Evolutionary conservation across 768 basidiomycete genomes (phyloP).

Genomic region (Rhodotorula taiwanensis): DNA sequence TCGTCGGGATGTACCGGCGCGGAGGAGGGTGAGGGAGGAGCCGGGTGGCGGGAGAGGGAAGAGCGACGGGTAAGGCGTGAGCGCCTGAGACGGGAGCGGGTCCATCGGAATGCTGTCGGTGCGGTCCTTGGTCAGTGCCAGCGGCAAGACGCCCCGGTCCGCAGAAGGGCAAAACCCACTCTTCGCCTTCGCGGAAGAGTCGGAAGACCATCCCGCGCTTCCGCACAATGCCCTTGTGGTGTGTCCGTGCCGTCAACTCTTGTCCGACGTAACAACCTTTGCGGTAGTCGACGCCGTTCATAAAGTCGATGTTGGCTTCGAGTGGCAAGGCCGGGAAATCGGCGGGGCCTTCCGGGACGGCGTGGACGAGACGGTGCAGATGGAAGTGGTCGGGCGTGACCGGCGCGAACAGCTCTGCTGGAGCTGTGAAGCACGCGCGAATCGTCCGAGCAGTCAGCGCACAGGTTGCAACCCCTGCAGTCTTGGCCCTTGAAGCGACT

Average conservation of each 20-base stretch:
- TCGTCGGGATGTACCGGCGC: constrained; percentile 8
- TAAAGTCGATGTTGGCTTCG: constrained; percentile 88
- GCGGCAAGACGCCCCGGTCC: background rate
- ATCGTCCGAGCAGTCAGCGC: too few species aligned
- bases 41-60: constrained; percentile 25
- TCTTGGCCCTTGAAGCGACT: constrained; percentile 48
- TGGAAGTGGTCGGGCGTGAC: constrained; percentile 50
- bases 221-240: constrained; percentile 83
- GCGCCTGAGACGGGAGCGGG: constrained; percentile 22
- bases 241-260: constrained; percentile 91
- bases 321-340: constrained; percentile 88
- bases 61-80: constrained; percentile 19
- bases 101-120: constrained; percentile 1
- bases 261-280: constrained; percentile 99
- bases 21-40: constrained; percentile 23
- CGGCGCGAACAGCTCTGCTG: constrained; percentile 14
- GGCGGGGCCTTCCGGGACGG: constrained; percentile 75
- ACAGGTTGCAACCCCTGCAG: too few species aligned
- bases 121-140: too few species aligned
- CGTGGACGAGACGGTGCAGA: constrained; percentile 68
- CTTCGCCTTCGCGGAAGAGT: constrained; percentile 49
- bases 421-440: too few species aligned
- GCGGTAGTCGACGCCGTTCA: constrained; percentile 93
- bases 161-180: constrained; percentile 35
- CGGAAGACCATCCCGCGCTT: constrained; percentile 82